A percentile compares a stretch with the other conserved stretches of the same genome.
These are phyloP conservation scores for Pseudocercospora vitis DNA, from an alignment of 2,329 filamentous ascomycete species.

Conservation along the genomic window DNA sequence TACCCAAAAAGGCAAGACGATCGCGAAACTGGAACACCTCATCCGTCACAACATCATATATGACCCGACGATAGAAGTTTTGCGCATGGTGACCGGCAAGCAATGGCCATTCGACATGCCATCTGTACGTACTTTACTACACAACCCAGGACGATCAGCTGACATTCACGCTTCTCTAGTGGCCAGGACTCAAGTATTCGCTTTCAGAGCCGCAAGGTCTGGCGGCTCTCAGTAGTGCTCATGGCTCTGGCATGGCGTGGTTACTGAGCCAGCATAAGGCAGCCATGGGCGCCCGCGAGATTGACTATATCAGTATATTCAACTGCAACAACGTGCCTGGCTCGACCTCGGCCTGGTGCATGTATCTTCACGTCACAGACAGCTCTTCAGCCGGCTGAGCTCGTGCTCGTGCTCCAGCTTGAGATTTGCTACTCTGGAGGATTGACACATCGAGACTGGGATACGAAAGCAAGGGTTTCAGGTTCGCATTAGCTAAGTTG, in stretches of 20 bases:
- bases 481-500: too few relatives aligned
- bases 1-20: background rate
- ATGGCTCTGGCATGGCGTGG: slow-evolving; percentile 6
- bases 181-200: background rate
- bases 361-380: slow-evolving; percentile 8
- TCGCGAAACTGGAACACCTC: background rate
- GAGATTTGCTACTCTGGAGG: too few relatives aligned
- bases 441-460: too few relatives aligned
- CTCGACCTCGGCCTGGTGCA: background rate
- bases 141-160: background rate
- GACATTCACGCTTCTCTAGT: background rate
- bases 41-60: background rate
- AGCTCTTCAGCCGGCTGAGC: too few relatives aligned
- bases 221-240: background rate
- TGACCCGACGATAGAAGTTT: background rate
- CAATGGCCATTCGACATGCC: background rate
- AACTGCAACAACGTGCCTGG: background rate
- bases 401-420: too few relatives aligned
- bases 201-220: background rate
- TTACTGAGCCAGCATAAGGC: slow-evolving; percentile 7
- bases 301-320: slow-evolving; percentile 7
- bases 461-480: too few relatives aligned
- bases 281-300: background rate
- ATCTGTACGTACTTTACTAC: background rate
- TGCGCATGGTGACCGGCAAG: background rate